phyloP scores from a whole-genome alignment of 2,329 filamentous ascomycete genomes.

The Ceratocystis diversiconidia region DNA sequence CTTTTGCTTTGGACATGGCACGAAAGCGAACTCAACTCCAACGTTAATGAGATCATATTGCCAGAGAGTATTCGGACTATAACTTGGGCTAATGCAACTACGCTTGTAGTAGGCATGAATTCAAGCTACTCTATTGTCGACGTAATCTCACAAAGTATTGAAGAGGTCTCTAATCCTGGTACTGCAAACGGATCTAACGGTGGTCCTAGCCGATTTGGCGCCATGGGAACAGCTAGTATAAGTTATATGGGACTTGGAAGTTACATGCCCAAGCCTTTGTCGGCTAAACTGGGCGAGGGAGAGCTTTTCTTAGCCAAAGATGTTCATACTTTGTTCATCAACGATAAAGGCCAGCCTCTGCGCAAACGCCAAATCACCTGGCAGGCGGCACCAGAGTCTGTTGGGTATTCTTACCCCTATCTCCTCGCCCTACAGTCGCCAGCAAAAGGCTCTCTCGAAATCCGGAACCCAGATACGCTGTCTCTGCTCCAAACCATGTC shows the following conservation, averaged over 20 bases:
- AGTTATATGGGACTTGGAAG: conserved; percentile 91
- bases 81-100: conserved; percentile 81
- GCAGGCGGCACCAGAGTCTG: conserved; percentile 71
- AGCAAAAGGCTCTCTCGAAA: conserved; percentile 71
- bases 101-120: conserved; percentile 79
- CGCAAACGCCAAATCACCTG: conserved; percentile 86
- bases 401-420: conserved; percentile 96
- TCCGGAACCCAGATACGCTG: conserved; percentile 82
- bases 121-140: conserved; percentile 84
- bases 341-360: conserved; percentile 64
- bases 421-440: conserved; percentile 74
- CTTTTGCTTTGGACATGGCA: conserved; percentile 91
- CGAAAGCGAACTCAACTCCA: conserved; percentile 69
- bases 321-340: conserved; percentile 86
- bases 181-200: conserved; percentile 50
- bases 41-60: conserved; percentile 63
- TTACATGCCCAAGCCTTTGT: conserved; percentile 81
- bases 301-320: conserved; percentile 93
- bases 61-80: conserved; percentile 74
- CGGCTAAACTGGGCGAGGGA: conserved; percentile 65
- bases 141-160: conserved; percentile 56
- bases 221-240: conserved; percentile 75
- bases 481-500: conserved; percentile 76
- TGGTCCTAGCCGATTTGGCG: conserved; percentile 61
- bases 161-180: conserved; percentile 67